Conservation (phyloP, 345 rosid species). For the Turnera subulata region DNA sequence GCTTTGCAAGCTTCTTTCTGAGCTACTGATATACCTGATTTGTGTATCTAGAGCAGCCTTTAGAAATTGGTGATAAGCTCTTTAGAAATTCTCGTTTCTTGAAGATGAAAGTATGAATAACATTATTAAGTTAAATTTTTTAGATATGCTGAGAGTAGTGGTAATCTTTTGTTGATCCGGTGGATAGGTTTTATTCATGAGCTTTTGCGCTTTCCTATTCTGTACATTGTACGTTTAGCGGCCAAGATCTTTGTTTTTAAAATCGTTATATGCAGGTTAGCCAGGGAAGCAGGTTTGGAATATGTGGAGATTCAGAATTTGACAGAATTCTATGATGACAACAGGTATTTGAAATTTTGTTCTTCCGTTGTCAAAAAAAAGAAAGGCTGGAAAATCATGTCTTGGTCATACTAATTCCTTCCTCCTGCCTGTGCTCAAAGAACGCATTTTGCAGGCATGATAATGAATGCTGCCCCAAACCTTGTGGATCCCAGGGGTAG, state of each 20-base stretch:
- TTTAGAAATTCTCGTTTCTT: no score
- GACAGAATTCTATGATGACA: slow-evolving; percentile 89
- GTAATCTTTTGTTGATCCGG: no score
- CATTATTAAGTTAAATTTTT: no score
- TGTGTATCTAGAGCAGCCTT: no score
- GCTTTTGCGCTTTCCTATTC: not conserved
- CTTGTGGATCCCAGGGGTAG: slow-evolving; percentile 83
- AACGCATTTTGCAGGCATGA: slow-evolving; percentile 64
- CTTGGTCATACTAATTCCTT: slow-evolving; percentile 1
- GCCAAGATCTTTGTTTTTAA: not conserved
- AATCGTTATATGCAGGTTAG: slow-evolving; percentile 47
- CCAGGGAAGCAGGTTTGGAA: slow-evolving; percentile 94
- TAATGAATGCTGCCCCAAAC: slow-evolving; percentile 67
- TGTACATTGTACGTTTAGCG: not conserved
- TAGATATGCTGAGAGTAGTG: no score
- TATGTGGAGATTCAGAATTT: slow-evolving; percentile 91
- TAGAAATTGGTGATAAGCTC: no score
- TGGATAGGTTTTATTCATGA: no score
- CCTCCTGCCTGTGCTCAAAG: slow-evolving; percentile 24
- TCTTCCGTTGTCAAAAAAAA: not conserved
- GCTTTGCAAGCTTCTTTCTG: no score
- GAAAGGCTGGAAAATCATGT: no score
- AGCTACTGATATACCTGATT: no score
- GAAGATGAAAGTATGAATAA: no score
- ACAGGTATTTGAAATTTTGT: slow-evolving; percentile 44